phyloP scores from a whole-genome alignment of 83 land plant species.

The Picea abies region DNA sequence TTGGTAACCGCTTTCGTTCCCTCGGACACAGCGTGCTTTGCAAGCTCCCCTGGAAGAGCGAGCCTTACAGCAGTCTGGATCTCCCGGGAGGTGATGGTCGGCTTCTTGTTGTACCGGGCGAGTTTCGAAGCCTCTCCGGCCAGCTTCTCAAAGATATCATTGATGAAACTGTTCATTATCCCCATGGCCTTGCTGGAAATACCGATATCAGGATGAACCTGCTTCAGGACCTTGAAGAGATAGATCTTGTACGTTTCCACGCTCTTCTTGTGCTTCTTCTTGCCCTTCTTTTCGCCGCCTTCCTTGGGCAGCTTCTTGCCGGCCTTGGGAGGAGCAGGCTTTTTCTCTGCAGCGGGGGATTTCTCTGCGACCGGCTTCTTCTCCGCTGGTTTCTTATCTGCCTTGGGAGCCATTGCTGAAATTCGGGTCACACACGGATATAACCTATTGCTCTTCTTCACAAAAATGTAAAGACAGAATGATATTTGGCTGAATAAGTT shows the following conservation, averaged over 20 bases:
- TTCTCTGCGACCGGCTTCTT: too few species aligned
- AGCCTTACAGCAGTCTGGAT: background rate
- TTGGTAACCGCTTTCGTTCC: background rate
- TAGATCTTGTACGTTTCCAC: background rate
- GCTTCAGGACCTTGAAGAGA: conserved; percentile 2
- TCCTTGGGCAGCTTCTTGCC: too few species aligned
- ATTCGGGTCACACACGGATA: too few species aligned
- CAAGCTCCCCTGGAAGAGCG: background rate
- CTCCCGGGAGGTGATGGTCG: background rate
- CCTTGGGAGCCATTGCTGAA: too few species aligned
- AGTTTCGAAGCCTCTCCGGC: background rate
- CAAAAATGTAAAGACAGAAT: too few species aligned
- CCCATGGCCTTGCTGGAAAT: background rate
- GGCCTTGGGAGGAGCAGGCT: too few species aligned
- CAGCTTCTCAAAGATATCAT: background rate
- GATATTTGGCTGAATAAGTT: too few species aligned
- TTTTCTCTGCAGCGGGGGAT: too few species aligned
- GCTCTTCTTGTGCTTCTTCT: too few species aligned
- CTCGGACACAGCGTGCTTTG: background rate
- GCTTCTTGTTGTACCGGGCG: background rate
- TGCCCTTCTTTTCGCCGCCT: too few species aligned
- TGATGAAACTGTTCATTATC: background rate
- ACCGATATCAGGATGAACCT: conserved; percentile 2
- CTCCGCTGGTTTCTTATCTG: too few species aligned
- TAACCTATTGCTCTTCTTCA: too few species aligned